Base-by-base conservation (phyloP, 2,329 filamentous ascomycete species). In the Ophiostoma ips region DNA sequence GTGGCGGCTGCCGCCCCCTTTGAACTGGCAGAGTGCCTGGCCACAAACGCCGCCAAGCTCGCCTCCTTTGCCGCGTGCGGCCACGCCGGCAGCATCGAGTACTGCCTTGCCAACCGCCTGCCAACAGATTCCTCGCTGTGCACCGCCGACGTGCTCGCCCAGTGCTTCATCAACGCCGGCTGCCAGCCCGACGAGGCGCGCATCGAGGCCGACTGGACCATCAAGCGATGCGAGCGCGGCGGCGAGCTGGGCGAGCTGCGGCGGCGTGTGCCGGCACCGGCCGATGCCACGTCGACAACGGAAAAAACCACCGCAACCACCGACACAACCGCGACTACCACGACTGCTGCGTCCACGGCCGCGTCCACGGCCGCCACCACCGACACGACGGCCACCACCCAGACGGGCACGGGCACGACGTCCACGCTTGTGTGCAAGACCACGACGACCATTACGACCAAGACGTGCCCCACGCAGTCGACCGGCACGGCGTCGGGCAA, bases 51-150 rank as follows among this genome's bases (percentile, higher is more conserved):
- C 54, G 50, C 55, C 21, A 62, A 67, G 46, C 63, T 76, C 46
- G 67, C 69, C 44, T 54, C 51, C 15, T 59, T 62, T 36, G 63
- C 71, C 13, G 62, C 63, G 49, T 76, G 73, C 59, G 71, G 70
- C 44, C 60, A 71, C 57, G 58, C 60, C 51, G 62, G 60, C 50
- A 62, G 66, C 36, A 63, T 76, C 54, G 59, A 61, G 48, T 52
- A 62, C 57, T 77, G 73, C 60, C 62, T 77, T 46, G 55, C 58
- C n/a, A 47, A 58, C 30, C 53, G 55, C 24, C 36, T 53, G 48
- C 53, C 54, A 7, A 56, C 59, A 44, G 47, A 59, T 13, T 49
- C 53, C 16, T 19, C n/a, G 9, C 41, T 47, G 28, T 49, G 40
- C 46, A 37, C 46, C 2, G 5, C 28, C 16, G 41, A 34, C 16